phyloP scores from a whole-genome alignment of 768 basidiomycete species.

The Phylloporus sp. region DNA sequence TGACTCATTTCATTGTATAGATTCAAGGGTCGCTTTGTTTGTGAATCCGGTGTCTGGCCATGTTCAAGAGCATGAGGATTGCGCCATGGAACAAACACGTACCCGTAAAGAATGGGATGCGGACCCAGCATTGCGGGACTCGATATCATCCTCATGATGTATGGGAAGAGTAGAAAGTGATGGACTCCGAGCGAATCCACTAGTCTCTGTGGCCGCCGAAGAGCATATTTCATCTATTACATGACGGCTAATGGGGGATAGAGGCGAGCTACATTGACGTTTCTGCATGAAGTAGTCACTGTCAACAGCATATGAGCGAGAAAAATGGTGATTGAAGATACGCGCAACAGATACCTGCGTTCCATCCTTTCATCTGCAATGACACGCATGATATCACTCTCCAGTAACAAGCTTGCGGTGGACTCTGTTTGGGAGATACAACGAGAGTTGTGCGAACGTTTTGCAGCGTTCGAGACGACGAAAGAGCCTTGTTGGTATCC shows the following conservation, averaged over 20 bases:
- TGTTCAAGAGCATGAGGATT: neutral
- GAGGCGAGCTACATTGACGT: constrained; percentile 4
- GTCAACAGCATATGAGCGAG: constrained; percentile 4
- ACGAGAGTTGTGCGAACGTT: neutral
- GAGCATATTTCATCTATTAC: constrained; percentile 16
- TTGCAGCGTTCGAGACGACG: constrained; percentile 10
- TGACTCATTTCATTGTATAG: neutral
- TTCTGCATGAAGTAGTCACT: neutral
- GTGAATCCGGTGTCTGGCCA: neutral
- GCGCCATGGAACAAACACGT: neutral
- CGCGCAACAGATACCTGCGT: constrained; percentile 1
- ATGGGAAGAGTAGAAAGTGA: neutral
- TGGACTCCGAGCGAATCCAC: neutral
- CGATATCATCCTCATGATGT: neutral
- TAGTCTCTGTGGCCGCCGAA: neutral
- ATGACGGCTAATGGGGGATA: constrained; percentile 17
- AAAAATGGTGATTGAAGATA: neutral
- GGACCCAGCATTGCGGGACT: neutral
- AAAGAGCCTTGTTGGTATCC: constrained; percentile 17
- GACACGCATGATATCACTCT: constrained; percentile 19
- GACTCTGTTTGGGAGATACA: neutral
- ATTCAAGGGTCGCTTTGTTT: neutral
- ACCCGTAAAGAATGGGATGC: neutral
- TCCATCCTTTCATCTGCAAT: constrained; percentile 7
- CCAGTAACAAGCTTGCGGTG: constrained; percentile 3